Conservation (phyloP, 208 protist genomes). For the Blastocrithidia nonstop region DNA sequence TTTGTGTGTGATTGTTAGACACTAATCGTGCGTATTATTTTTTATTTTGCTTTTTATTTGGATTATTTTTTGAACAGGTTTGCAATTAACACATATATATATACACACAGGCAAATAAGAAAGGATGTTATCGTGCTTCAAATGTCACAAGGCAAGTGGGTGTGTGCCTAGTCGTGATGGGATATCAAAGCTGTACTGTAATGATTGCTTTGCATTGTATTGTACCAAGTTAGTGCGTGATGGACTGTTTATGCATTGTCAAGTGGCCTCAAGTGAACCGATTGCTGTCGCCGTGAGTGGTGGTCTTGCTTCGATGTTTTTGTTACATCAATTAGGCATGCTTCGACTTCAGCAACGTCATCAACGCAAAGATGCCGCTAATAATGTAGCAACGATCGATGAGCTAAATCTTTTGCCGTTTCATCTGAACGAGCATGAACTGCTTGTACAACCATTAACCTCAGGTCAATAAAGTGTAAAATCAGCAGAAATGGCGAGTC, state of each 20-base stretch:
- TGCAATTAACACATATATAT: neutral
- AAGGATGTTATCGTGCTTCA: slow-evolving; percentile 37
- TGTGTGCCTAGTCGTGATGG: slow-evolving; percentile 50
- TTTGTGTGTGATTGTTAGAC: too few relatives aligned
- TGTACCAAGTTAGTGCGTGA: slow-evolving; percentile 31
- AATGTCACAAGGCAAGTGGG: slow-evolving; percentile 35
- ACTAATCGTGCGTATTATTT: too few relatives aligned
- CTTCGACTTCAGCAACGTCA: slow-evolving; percentile 13
- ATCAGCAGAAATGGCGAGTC: too few relatives aligned
- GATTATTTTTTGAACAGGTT: too few relatives aligned
- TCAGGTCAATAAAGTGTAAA: neutral
- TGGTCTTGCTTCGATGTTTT: slow-evolving; percentile 40
- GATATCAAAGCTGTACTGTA: slow-evolving; percentile 44
- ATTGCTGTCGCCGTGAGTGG: slow-evolving; percentile 59
- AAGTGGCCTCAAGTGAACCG: slow-evolving; percentile 31
- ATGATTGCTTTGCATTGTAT: slow-evolving; percentile 51
- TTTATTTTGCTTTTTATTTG: too few relatives aligned
- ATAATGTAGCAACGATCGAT: neutral
- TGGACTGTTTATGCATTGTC: slow-evolving; percentile 34
- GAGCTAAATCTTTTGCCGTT: slow-evolving; percentile 33
- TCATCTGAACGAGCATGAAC: slow-evolving; percentile 47
- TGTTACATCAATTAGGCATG: slow-evolving; percentile 45
- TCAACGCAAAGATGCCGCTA: neutral
- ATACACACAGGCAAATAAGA: neutral
- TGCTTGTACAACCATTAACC: slow-evolving; percentile 19